Evolutionary conservation across 2,329 filamentous ascomycete genomes (phyloP).

Genomic region (Fusarium sp.): DNA sequence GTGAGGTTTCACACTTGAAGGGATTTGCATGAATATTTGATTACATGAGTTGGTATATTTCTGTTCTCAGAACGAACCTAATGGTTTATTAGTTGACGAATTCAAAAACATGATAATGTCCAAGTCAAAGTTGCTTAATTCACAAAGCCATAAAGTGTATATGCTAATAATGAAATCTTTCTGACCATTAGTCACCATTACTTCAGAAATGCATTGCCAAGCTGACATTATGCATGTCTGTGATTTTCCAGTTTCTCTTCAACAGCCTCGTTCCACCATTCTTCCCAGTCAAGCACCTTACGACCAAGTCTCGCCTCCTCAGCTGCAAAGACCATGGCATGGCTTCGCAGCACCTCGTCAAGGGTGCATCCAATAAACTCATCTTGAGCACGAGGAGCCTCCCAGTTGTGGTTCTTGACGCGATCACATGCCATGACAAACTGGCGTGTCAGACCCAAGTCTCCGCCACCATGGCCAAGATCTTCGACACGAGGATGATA

Average conservation of each 20-base stretch:
- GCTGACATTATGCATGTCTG: not conserved
- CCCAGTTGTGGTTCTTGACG: constrained; percentile 77
- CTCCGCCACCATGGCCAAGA: constrained; percentile 54
- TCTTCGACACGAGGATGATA: constrained; percentile 49
- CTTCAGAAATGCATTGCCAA: not conserved
- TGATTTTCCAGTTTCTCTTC: constrained; percentile 28
- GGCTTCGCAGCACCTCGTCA: constrained; percentile 88
- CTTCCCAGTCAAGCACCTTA: constrained; percentile 77
- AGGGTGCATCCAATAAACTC: constrained; percentile 82
- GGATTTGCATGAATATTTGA: constrained; percentile 21
- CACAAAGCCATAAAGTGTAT: not conserved
- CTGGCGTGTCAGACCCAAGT: constrained; percentile 74
- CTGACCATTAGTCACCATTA: not conserved
- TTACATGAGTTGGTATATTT: constrained; percentile 32
- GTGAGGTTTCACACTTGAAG: constrained; percentile 4
- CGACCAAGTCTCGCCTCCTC: constrained; percentile 81
- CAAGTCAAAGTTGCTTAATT: not conserved
- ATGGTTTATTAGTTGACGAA: constrained; percentile 18
- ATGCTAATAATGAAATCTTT: not conserved
- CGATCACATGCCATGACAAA: constrained; percentile 85
- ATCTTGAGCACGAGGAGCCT: constrained; percentile 76
- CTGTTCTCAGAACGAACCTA: constrained; percentile 22
- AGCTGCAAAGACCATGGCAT: constrained; percentile 93
- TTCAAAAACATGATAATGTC: constrained; percentile 18
- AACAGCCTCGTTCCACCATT: constrained; percentile 73